These are phyloP conservation scores for Crucihimalaya himalaica DNA, from an alignment of 345 rosid genomes.

Conservation along the genomic window DNA sequence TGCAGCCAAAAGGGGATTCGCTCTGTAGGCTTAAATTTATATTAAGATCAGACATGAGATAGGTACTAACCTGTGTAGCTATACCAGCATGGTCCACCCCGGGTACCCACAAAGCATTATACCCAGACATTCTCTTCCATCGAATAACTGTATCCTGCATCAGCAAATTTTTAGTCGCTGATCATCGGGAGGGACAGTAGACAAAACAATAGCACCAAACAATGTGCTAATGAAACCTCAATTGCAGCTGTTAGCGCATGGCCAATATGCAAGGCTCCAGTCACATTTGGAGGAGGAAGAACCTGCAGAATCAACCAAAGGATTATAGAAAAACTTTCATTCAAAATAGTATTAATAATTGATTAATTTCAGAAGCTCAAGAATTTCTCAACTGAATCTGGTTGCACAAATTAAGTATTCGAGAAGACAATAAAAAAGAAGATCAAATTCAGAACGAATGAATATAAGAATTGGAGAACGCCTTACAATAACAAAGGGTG, in stretches of 20 bases:
- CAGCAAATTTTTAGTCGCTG: not conserved
- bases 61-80: slow-evolving; percentile 80
- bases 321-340: not conserved
- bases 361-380: not conserved
- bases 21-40: not conserved
- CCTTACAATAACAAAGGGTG: slow-evolving; percentile 76
- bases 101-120: slow-evolving; percentile 92
- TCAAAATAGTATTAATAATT: not conserved
- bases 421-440: slow-evolving; percentile 18
- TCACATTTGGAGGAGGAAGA: slow-evolving; percentile 98
- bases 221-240: slow-evolving; percentile 52
- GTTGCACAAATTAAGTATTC: not conserved
- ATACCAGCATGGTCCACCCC: slow-evolving; percentile 98
- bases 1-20: not conserved
- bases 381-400: slow-evolving; percentile 3
- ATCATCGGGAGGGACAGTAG: not conserved
- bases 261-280: slow-evolving; percentile 95
- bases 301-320: slow-evolving; percentile 51
- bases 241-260: slow-evolving; percentile 92
- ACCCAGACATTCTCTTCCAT: slow-evolving; percentile 96
- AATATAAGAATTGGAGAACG: slow-evolving; percentile 19
- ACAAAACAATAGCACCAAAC: not conserved
- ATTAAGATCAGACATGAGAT: not conserved
- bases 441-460: not conserved
- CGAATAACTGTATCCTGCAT: slow-evolving; percentile 88